Evolutionary conservation across 805 yeast species (phyloP).

Genomic region (Metschnikowia lochheadii): DNA sequence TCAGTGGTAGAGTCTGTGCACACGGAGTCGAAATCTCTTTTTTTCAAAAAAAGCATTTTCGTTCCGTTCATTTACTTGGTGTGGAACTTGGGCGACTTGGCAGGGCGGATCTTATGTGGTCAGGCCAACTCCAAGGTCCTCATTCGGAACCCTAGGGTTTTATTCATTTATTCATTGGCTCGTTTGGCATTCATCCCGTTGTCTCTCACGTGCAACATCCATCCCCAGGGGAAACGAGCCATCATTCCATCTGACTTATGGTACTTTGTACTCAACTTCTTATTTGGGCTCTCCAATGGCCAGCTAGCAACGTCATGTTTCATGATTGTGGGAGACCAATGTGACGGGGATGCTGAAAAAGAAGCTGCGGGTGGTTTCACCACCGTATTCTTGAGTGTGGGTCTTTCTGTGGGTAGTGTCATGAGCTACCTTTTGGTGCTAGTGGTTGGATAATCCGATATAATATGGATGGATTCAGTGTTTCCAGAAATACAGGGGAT

Average conservation of each 20-base stretch:
- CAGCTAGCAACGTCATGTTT: slow-evolving; percentile 77
- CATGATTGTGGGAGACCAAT: slow-evolving; percentile 62
- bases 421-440: slow-evolving; percentile 64
- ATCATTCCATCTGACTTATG: slow-evolving; percentile 54
- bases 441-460: slow-evolving; percentile 16
- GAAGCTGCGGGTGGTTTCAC: slow-evolving; percentile 96
- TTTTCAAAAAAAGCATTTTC: slow-evolving; percentile 46
- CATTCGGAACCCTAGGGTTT: slow-evolving; percentile 38
- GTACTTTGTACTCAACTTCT: slow-evolving; percentile 66
- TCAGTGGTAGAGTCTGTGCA: slow-evolving; percentile 54
- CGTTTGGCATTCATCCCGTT: slow-evolving; percentile 66
- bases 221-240: slow-evolving; percentile 32
- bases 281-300: slow-evolving; percentile 86
- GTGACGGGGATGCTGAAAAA: slow-evolving; percentile 62
- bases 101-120: slow-evolving; percentile 71
- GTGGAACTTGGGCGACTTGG: slow-evolving; percentile 89
- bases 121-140: slow-evolving; percentile 21
- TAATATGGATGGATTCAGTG: neutral
- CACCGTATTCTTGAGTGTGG: slow-evolving; percentile 70
- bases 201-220: slow-evolving; percentile 63
- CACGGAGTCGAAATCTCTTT: slow-evolving; percentile 23
- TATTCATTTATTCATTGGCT: slow-evolving; percentile 51
- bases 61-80: slow-evolving; percentile 75
- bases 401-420: slow-evolving; percentile 75
- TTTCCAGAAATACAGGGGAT: neutral